Base-by-base conservation (phyloP, 2,329 filamentous ascomycete genomes). In the Fusarium succisae region DNA sequence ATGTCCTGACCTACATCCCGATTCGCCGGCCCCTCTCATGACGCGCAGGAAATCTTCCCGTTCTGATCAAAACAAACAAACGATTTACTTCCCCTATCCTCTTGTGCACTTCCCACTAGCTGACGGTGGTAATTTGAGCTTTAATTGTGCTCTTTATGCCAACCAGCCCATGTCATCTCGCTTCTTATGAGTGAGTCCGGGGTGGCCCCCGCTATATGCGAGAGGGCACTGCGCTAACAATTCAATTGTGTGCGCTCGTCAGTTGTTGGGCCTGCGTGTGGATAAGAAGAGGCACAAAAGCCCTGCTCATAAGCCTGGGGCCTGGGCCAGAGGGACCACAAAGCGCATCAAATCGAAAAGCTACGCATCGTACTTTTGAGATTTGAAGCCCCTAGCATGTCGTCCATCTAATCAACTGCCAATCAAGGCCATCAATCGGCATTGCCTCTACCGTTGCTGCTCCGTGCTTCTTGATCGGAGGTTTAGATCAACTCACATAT, bases 1-100 rank as follows among this genome's bases (percentile, higher is more conserved):
- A 66, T 72, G 43, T 63, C 60, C 58, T 64, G 53, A 60, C 57
- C 65, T 71, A 60, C 57, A 69, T 71, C 65, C 60, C 76, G 73
- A 77, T 77, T 43, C 58, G 54, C 66, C 37, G 63, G 75, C 63
- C 66, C 72, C 69, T 66, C 60, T 68, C 68, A 70, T 71, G 71
- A 78, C 75, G 76, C 77, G 75, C 77, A 79, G 65, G 73, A 77
- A 75, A 76, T 71, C 66, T 76, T 63, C 63, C 67, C 70, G 26
- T 43, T 43, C 51, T 30, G 70, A 77, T 78, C 79, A 80, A 76
- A 80, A 81, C 73, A 80, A 80, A 80, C 78, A 78, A 76, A 75
- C 72, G 69, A 60, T 30, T 28, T 32, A 39, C 60, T 59, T 75
- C 75, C 63, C 72, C 68, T 74, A 66, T 76, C 65, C 39, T 66